Base-by-base conservation (phyloP, 140 eudicot species). In the Flaveria floridana region DNA sequence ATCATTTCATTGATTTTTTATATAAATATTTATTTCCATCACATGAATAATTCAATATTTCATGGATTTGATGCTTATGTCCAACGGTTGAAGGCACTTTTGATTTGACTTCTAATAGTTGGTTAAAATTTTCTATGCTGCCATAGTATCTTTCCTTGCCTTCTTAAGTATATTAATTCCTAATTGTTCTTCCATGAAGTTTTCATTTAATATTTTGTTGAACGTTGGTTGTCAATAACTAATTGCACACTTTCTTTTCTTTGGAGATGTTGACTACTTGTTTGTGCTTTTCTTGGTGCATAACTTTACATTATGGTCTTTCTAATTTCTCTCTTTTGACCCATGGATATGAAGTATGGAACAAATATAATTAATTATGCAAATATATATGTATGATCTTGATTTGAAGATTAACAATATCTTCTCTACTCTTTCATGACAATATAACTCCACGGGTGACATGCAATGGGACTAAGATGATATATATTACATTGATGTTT, bases 401-500 rank as follows among this genome's bases (percentile, higher is more conserved):
- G 56, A n/a, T 28, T 28, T 28, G 71, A 73, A 52, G 64, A 26
- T 26, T 21, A 28, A 42, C 48, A 16, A 42, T 19, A 28, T 11
- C 68, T 76, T 21, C 57, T 15, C 57, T 16, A 57, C 44, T 71
- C 20, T 75, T 63, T 70, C 78, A 65, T 76, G 72, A 26, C 52
- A 20, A 47, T 41, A 18, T 69, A 42, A 44, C 70, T 56, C 47
- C n/a, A 63, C 52, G 70, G 70, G 30, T 79, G 74, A 39, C 37
- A 4, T 28, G 37, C 5, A 28, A 28, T 28, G 37, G 37, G 37
- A 28, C 37, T 3, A 28, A 28, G 34, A 28, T 28, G 37, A 28
- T 28, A 28, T 28, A 28, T 28, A 28, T 28, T 28, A 28, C 37
- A 28, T 28, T 28, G 37, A 39, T 65, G 75, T 19, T 64, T n/a